Conservation (phyloP, 1,284 basidiomycete species). For the Malassezia vespertilionis region DNA sequence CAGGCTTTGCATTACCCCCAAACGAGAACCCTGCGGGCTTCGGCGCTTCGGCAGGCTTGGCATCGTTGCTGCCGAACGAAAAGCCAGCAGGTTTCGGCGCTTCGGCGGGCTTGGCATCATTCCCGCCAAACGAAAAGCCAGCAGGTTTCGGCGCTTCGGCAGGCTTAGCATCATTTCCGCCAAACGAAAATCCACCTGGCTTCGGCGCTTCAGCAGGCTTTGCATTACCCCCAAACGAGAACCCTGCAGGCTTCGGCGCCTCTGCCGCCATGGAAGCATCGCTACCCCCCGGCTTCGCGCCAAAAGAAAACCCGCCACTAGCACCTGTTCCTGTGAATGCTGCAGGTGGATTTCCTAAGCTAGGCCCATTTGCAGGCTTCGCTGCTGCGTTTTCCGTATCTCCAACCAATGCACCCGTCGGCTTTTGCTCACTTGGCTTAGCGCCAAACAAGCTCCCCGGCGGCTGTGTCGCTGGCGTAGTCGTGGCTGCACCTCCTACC, state of each 20-base stretch:
- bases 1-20: slow-evolving; percentile 14
- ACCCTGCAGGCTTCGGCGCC: neutral
- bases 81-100: neutral
- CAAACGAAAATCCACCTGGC: slow-evolving; percentile 27
- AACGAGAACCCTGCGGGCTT: slow-evolving; percentile 19
- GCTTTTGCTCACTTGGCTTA: slow-evolving; percentile 7
- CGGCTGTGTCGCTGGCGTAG: slow-evolving; percentile 16
- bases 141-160: slow-evolving; percentile 7
- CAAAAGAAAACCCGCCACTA: slow-evolving; percentile 22
- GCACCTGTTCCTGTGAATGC: too few species aligned
- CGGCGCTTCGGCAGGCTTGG: slow-evolving; percentile 8
- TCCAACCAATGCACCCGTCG: too few species aligned
- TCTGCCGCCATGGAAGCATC: too few species aligned
- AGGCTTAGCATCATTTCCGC: slow-evolving; percentile 18
- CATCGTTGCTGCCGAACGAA: too few species aligned
- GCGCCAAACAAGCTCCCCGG: slow-evolving; percentile 13
- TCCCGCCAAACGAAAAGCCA: slow-evolving; percentile 19
- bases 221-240: neutral
- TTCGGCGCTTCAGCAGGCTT: neutral
- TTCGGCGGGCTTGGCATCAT: neutral
- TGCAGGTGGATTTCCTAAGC: too few species aligned
- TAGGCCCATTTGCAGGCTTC: too few species aligned
- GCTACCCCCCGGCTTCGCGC: slow-evolving; percentile 10
- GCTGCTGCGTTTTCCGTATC: too few species aligned
- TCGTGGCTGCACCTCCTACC: slow-evolving; percentile 2